phyloP scores from a whole-genome alignment of 441 rosid genomes.

The Gossypium gossypioides region DNA sequence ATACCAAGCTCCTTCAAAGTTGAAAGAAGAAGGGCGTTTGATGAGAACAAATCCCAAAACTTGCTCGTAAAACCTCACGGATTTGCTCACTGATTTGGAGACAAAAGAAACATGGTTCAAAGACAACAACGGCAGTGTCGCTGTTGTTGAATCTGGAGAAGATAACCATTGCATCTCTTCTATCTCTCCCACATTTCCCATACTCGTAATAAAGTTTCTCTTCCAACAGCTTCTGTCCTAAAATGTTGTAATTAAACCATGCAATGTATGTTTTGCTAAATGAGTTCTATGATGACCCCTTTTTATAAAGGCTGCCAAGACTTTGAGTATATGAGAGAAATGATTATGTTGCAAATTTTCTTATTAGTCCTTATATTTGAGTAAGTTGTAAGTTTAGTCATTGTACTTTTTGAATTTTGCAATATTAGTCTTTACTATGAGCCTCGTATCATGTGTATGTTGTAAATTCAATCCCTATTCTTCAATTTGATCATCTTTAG shows the following conservation, averaged over 20 bases:
- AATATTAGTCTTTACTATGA: too few species aligned
- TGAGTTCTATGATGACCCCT: neutral
- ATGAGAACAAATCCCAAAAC: conserved; percentile 49
- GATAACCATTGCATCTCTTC: conserved; percentile 20
- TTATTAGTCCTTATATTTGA: neutral
- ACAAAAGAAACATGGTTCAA: conserved; percentile 41
- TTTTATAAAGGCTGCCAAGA: neutral
- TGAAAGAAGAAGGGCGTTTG: conserved; percentile 52
- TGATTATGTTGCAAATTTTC: neutral
- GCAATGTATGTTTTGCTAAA: neutral
- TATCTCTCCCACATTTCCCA: conserved; percentile 28
- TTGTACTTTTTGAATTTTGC: too few species aligned
- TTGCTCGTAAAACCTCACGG: conserved; percentile 38
- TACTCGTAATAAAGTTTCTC: neutral
- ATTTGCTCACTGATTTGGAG: conserved; percentile 33
- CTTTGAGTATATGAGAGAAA: neutral
- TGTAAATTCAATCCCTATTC: too few species aligned
- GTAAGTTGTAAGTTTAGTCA: too few species aligned
- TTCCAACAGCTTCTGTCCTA: neutral
- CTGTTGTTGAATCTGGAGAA: neutral
- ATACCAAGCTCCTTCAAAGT: conserved; percentile 62
- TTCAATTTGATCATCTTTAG: too few species aligned
- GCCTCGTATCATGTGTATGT: too few species aligned
- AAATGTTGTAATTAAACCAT: neutral
- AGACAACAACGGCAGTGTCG: conserved; percentile 22